A percentile compares a stretch with the other conserved stretches of the same genome.
Conservation (phyloP, 441 rosid genomes). For the Arabidopsis hybrid region DNA sequence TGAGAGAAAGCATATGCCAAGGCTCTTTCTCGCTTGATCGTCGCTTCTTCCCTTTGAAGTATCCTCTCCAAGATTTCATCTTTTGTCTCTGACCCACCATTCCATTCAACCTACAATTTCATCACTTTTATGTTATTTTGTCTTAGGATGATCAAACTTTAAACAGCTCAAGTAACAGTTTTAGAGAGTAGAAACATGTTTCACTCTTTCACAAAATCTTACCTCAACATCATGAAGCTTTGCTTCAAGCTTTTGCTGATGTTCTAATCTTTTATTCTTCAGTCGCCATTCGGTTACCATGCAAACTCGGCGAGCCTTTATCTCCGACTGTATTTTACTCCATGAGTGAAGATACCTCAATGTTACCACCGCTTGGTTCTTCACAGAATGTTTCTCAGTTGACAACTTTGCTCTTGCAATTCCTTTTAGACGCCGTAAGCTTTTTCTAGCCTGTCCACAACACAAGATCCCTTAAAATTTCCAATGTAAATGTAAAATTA, state of each 20-base stretch:
- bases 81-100: conserved; percentile 77
- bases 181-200: background rate
- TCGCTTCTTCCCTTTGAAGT: conserved; percentile 88
- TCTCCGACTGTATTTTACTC: conserved; percentile 78
- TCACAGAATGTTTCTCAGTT: conserved; percentile 55
- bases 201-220: conserved; percentile 1
- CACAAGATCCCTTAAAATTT: background rate
- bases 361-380: conserved; percentile 68
- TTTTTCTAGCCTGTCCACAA: conserved; percentile 71
- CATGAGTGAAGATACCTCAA: conserved; percentile 79
- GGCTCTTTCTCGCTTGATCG: conserved; percentile 84
- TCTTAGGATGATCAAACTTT: background rate
- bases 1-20: conserved; percentile 97
- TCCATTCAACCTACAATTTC: conserved; percentile 81
- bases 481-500: background rate
- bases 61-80: conserved; percentile 76
- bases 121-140: background rate
- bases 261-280: conserved; percentile 81
- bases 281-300: conserved; percentile 83
- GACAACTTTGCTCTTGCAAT: conserved; percentile 58
- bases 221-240: conserved; percentile 91
- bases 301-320: conserved; percentile 71
- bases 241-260: conserved; percentile 94
- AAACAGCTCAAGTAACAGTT: background rate
- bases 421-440: conserved; percentile 70